These are phyloP conservation scores for Pseudocercospora pini-densiflorae DNA, from an alignment of 2,329 filamentous ascomycete species.

Conservation along the genomic window DNA sequence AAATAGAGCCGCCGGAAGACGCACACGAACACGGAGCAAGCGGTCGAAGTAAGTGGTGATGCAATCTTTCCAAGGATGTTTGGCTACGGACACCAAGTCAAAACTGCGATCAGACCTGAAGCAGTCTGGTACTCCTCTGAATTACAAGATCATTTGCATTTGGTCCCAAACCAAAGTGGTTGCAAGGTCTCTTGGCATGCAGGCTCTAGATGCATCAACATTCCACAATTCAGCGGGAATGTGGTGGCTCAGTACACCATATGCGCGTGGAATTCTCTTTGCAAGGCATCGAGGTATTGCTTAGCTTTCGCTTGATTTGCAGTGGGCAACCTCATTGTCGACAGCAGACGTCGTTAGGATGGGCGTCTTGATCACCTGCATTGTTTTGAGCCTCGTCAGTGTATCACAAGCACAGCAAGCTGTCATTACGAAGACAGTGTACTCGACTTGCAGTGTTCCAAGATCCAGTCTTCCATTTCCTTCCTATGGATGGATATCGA, in stretches of 20 bases:
- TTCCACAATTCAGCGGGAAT: background rate
- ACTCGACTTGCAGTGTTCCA: background rate
- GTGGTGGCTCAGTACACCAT: background rate
- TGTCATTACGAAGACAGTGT: background rate
- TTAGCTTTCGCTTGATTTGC: background rate
- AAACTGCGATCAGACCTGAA: too few species aligned
- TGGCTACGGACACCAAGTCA: too few species aligned
- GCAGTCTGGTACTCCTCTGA: too few species aligned
- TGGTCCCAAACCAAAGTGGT: too few species aligned
- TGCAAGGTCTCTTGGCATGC: background rate
- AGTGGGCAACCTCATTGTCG: background rate
- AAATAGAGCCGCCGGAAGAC: too few species aligned
- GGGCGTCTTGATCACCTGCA: background rate
- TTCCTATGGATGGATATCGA: conserved; percentile 1
- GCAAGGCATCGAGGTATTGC: background rate
- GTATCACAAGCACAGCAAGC: background rate
- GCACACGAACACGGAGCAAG: too few species aligned
- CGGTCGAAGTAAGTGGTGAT: too few species aligned
- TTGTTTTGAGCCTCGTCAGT: background rate
- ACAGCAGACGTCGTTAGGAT: background rate
- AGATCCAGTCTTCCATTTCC: background rate
- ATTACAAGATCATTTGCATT: too few species aligned
- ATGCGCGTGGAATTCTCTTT: background rate
- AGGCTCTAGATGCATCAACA: background rate
- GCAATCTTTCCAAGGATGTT: too few species aligned